These are phyloP conservation scores for Fusarium nodosum DNA, from an alignment of 2,329 filamentous ascomycete species.

Conservation along the genomic window DNA sequence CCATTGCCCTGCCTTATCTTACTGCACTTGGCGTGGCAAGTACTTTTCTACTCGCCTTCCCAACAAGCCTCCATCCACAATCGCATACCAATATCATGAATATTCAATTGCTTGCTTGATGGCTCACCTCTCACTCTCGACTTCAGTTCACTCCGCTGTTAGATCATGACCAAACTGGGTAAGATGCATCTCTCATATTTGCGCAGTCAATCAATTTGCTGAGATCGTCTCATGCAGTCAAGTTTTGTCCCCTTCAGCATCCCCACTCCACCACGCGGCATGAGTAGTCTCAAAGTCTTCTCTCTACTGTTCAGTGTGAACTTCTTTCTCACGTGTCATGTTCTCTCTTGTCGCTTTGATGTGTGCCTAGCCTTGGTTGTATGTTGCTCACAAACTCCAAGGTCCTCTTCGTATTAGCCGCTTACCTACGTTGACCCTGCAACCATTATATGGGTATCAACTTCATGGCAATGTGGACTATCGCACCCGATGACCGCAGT, in stretches of 20 bases:
- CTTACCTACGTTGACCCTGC: slow-evolving; percentile 27
- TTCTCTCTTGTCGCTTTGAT: slow-evolving; percentile 31
- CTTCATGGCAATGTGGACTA: slow-evolving; percentile 16
- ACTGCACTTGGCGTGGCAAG: not conserved
- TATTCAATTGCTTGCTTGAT: slow-evolving; percentile 18
- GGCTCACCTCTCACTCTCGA: slow-evolving; percentile 17
- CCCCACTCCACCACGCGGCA: slow-evolving; percentile 32
- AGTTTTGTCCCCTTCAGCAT: slow-evolving; percentile 15
- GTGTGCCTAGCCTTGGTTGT: slow-evolving; percentile 13
- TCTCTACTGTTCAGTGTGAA: slow-evolving; percentile 18
- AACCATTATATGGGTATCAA: slow-evolving; percentile 12
- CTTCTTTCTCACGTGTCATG: slow-evolving; percentile 14
- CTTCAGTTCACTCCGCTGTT: not conserved
- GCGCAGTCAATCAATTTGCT: slow-evolving; percentile 1
- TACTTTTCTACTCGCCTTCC: not conserved
- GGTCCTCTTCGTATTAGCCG: slow-evolving; percentile 24
- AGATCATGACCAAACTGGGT: not conserved
- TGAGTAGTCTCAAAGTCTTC: slow-evolving; percentile 27
- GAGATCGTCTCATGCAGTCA: slow-evolving; percentile 14
- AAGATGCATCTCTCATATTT: not conserved
- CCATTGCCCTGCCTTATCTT: not conserved
- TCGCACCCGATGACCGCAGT: slow-evolving; percentile 10
- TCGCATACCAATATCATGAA: slow-evolving; percentile 17
- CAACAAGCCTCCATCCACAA: slow-evolving; percentile 9
- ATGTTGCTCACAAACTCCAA: slow-evolving; percentile 21